Conservation (phyloP, 164 flowering plant genomes). For the Euptelea pleiosperma region DNA sequence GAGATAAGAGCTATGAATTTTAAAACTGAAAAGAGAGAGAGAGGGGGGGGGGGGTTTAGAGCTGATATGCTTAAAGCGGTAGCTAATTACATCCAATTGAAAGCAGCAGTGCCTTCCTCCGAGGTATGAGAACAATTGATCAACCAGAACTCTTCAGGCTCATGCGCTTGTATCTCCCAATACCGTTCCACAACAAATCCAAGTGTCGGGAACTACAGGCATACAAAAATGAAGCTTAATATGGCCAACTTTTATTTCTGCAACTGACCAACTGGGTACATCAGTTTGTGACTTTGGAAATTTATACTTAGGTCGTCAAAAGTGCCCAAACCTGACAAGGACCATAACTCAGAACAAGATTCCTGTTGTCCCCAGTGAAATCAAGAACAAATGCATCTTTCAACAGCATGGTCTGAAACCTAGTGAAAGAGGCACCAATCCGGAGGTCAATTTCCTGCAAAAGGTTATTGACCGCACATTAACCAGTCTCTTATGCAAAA, state of each 20-base stretch:
- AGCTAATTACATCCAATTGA: conserved; percentile 77
- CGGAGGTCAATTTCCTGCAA: conserved; percentile 91
- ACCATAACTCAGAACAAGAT: conserved; percentile 84
- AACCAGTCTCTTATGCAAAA: no score
- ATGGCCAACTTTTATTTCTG: background rate
- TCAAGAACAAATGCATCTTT: conserved; percentile 76
- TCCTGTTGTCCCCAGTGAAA: conserved; percentile 51
- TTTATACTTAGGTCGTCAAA: background rate
- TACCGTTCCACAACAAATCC: conserved; percentile 94
- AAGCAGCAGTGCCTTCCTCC: conserved; percentile 70
- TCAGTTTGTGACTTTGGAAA: background rate
- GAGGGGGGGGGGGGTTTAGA: background rate
- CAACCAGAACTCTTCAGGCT: conserved; percentile 93
- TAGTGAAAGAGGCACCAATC: conserved; percentile 97
- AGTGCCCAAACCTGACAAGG: conserved; percentile 80
- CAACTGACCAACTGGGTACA: background rate
- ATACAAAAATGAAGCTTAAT: conserved; percentile 4
- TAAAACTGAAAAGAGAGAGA: background rate
- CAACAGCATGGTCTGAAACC: conserved; percentile 93
- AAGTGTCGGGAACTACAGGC: conserved; percentile 84
- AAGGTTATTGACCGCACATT: no score
- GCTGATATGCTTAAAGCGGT: conserved; percentile 1
- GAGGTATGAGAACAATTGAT: conserved; percentile 87
- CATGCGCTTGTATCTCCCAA: conserved; percentile 96
- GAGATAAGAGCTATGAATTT: background rate